phyloP scores from a whole-genome alignment of 2,329 filamentous ascomycete genomes.

The Thelonectria discophora region DNA sequence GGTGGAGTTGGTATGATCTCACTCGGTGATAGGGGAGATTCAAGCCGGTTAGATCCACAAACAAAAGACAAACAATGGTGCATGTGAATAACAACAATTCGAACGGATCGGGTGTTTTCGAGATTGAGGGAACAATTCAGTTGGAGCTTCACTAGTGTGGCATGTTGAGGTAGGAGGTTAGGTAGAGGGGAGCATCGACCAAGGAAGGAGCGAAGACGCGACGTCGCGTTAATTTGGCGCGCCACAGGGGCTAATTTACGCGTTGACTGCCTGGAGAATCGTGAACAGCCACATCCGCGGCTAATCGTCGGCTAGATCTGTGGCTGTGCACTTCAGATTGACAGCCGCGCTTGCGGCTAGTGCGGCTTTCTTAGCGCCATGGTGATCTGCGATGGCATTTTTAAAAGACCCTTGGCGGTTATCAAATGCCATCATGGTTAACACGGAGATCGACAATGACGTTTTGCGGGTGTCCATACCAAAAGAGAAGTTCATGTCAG shows the following conservation, averaged over 20 bases:
- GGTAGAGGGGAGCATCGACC: conserved; percentile 29
- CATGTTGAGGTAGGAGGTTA: conserved; percentile 13
- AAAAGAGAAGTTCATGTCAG: conserved; percentile 14
- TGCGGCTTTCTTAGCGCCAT: conserved; percentile 28
- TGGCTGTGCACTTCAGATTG: conserved; percentile 27
- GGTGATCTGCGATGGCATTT: conserved; percentile 33
- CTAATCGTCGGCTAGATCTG: conserved; percentile 27
- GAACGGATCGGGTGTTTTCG: neutral
- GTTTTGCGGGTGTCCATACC: conserved; percentile 22
- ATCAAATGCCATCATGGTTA: conserved; percentile 22
- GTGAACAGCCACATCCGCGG: conserved; percentile 20
- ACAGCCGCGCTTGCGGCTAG: conserved; percentile 32
- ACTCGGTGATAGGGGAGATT: neutral
- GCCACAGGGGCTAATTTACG: conserved; percentile 29
- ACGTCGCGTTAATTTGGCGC: conserved; percentile 48
- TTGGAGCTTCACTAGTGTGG: conserved; percentile 17
- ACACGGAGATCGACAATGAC: conserved; percentile 38
- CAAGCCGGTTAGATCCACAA: neutral
- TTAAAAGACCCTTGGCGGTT: conserved; percentile 17
- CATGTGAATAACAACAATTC: conserved; percentile 1
- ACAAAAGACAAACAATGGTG: conserved; percentile 3
- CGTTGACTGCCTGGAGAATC: conserved; percentile 28
- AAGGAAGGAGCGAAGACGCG: conserved; percentile 39
- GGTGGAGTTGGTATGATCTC: neutral
- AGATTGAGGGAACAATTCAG: conserved; percentile 5